Evolutionary conservation across 75 land plant genomes (phyloP).

Genomic region (Cunninghamia lanceolata): DNA sequence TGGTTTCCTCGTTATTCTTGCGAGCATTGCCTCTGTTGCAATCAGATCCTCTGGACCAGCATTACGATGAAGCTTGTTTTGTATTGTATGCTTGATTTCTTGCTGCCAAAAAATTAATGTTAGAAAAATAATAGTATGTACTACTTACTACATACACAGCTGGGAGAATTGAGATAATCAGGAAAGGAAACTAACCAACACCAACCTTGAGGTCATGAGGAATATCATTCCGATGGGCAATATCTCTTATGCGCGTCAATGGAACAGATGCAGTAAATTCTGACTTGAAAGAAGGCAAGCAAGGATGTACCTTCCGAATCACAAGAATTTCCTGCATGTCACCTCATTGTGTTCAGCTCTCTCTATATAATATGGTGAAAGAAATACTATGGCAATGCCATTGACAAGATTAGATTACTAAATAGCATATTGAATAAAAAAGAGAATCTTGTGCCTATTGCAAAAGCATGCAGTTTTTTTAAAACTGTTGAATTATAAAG

Average conservation of each 20-base stretch:
- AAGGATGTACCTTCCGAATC: conserved; percentile 91
- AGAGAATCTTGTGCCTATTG: neutral
- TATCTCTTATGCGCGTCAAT: conserved; percentile 94
- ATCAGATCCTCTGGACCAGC: conserved; percentile 99
- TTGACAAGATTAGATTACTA: neutral
- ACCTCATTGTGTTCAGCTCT: neutral
- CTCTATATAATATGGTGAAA: neutral
- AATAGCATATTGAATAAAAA: neutral
- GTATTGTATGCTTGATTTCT: conserved; percentile 99
- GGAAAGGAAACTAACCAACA: neutral
- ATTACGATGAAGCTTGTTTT: conserved; percentile 98
- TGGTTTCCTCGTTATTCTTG: conserved; percentile 74
- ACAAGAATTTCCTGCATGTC: conserved; percentile 65
- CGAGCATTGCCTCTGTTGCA: conserved; percentile 93
- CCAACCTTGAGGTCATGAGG: conserved; percentile 95
- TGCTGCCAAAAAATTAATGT: conserved; percentile 47
- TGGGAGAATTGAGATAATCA: neutral
- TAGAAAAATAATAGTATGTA: neutral
- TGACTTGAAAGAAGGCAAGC: conserved; percentile 95
- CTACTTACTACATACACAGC: neutral
- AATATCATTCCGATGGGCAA: conserved; percentile 95
- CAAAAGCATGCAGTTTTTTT: neutral
- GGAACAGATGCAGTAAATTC: conserved; percentile 99
- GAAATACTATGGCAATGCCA: neutral
- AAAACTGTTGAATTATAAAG: neutral